phyloP scores from a whole-genome alignment of 768 basidiomycete species.

The Xerocomellus amylosporus region DNA sequence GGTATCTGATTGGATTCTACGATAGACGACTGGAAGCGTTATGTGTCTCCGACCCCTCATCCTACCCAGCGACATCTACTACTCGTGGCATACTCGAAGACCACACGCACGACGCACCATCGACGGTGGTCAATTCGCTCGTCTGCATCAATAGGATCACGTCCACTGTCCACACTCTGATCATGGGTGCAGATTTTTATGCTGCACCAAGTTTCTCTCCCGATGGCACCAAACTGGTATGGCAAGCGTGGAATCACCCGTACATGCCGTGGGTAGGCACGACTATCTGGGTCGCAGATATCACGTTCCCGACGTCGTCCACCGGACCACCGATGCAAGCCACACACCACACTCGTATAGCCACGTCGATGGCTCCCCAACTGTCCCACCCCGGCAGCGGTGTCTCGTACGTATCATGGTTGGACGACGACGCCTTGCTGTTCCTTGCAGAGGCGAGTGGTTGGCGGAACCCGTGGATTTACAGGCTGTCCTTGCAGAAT shows the following conservation, averaged over 20 bases:
- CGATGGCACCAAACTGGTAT: background rate
- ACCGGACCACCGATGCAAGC: background rate
- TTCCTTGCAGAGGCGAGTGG: constrained; percentile 5
- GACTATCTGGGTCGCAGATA: background rate
- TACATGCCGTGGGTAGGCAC: constrained; percentile 5
- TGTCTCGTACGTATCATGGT: constrained; percentile 3
- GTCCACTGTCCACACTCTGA: background rate
- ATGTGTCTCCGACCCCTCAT: constrained; percentile 1
- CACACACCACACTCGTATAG: background rate
- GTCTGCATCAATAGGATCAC: background rate
- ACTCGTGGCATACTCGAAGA: constrained; percentile 1
- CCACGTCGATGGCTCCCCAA: background rate
- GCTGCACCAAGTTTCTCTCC: constrained; percentile 1
- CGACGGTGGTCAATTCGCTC: no score
- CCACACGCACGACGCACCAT: background rate
- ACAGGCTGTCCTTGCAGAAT: background rate
- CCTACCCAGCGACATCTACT: background rate
- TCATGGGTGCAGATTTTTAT: constrained; percentile 1
- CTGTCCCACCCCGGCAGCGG: background rate
- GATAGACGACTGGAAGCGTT: background rate
- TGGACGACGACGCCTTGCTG: background rate
- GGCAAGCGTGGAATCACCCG: constrained; percentile 3
- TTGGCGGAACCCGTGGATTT: constrained; percentile 5
- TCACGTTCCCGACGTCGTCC: background rate
- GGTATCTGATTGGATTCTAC: no score